Evolutionary conservation across 441 rosid species (phyloP).

Genomic region (Rhodomyrtus psidioides): DNA sequence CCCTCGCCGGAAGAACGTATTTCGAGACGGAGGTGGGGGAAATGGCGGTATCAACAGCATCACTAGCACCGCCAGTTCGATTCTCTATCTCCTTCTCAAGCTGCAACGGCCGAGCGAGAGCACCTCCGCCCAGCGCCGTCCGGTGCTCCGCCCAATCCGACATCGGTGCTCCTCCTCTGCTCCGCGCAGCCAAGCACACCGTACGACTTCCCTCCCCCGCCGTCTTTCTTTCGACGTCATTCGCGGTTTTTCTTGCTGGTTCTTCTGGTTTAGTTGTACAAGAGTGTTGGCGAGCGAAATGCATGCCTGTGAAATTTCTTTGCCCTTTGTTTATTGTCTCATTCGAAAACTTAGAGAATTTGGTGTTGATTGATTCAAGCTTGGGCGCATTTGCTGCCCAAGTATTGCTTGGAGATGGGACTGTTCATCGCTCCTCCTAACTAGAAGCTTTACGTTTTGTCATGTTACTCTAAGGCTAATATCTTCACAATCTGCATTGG

Average conservation of each 20-base stretch:
- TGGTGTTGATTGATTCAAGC: not conserved
- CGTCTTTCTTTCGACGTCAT: not conserved
- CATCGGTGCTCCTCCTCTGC: constrained; percentile 22
- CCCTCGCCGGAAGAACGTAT: not conserved
- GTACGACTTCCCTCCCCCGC: constrained; percentile 13
- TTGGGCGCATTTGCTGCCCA: not conserved
- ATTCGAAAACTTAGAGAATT: not conserved
- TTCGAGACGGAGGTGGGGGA: not conserved
- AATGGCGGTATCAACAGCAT: constrained; percentile 9
- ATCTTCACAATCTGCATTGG: not conserved
- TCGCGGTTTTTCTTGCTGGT: not conserved
- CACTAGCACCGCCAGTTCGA: constrained; percentile 3
- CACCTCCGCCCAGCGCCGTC: not conserved
- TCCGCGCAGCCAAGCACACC: constrained; percentile 63
- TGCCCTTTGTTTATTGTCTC: not conserved
- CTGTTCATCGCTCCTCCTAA: not conserved
- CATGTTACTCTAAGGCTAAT: not conserved
- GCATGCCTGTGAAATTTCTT: not conserved
- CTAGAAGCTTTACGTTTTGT: not conserved
- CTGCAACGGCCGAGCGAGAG: not conserved
- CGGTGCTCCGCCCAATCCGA: not conserved
- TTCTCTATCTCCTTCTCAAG: not conserved
- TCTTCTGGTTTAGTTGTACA: not conserved
- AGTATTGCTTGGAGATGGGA: not conserved
- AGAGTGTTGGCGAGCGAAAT: not conserved